Percentiles rank a stretch among this genome's conserved stretches.
Evolutionary conservation across 2,329 filamentous ascomycete genomes (phyloP).

Genomic region (Pyrenophora teres): DNA sequence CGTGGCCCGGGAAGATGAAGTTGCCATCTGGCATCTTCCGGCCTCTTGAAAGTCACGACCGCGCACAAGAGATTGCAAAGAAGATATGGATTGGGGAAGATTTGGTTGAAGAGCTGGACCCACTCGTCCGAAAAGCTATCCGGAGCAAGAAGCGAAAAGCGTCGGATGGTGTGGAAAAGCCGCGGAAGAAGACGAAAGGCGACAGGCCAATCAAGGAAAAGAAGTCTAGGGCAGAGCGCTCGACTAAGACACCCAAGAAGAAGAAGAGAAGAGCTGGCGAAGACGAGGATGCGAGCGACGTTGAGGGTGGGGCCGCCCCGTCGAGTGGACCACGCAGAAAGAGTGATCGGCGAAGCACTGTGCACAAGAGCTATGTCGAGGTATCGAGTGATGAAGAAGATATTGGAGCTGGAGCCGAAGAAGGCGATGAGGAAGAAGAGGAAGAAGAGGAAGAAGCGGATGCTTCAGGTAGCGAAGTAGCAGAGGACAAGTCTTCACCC

Average conservation of each 20-base stretch:
- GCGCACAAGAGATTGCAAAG: constrained; percentile 82
- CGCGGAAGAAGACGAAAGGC: constrained; percentile 43
- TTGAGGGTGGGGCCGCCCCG: constrained; percentile 28
- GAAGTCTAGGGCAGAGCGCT: constrained; percentile 33
- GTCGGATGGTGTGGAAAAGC: constrained; percentile 30
- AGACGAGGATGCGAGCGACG: constrained; percentile 43
- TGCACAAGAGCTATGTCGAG: constrained; percentile 53
- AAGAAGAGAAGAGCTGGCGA: constrained; percentile 39
- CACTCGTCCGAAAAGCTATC: constrained; percentile 70
- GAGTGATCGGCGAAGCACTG: constrained; percentile 44
- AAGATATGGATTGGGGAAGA: constrained; percentile 82
- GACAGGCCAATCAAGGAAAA: constrained; percentile 41
- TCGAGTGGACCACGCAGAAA: constrained; percentile 53
- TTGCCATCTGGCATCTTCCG: constrained; percentile 80
- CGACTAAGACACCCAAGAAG: constrained; percentile 48
- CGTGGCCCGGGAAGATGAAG: constrained; percentile 78
- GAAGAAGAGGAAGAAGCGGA: constrained; percentile 23
- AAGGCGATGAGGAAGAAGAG: constrained; percentile 23
- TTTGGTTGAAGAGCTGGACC: constrained; percentile 74
- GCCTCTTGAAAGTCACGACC: constrained; percentile 73
- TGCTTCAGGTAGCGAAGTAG: constrained; percentile 23
- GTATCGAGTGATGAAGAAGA: constrained; percentile 51
- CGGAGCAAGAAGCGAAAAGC: constrained; percentile 61
- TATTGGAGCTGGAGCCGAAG: constrained; percentile 34
- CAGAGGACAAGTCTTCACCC: constrained; percentile 16